Conservation (phyloP, 495 filamentous ascomycete species). For the Collariella sp. region DNA sequence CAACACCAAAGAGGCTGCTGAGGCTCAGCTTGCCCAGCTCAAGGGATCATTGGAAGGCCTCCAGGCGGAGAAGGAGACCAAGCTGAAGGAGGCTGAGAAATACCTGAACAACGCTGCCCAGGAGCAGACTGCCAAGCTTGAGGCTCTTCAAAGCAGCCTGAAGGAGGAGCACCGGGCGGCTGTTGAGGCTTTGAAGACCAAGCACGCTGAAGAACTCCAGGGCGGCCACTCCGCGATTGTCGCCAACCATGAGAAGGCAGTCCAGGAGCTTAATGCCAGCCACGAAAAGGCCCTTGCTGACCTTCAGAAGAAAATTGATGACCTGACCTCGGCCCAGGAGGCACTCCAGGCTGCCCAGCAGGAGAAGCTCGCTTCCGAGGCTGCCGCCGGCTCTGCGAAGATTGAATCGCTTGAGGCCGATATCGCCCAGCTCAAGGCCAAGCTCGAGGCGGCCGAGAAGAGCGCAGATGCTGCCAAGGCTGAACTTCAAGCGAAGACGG, state of each 20-base stretch:
- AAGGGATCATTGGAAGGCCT: constrained; percentile 36
- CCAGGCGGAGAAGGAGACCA: constrained; percentile 32
- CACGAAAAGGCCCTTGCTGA: constrained; percentile 33
- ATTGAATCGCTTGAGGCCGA: constrained; percentile 34
- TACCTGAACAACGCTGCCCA: constrained; percentile 26
- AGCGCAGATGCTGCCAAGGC: constrained; percentile 33
- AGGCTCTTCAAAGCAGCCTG: constrained; percentile 33
- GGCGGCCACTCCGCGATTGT: constrained; percentile 25
- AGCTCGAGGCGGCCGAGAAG: constrained; percentile 28
- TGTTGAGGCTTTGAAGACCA: constrained; percentile 33
- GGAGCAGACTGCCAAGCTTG: constrained; percentile 35
- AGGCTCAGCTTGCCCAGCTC: constrained; percentile 33
- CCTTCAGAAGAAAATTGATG: constrained; percentile 38
- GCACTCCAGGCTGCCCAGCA: constrained; percentile 25
- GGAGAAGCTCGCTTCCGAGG: constrained; percentile 22
- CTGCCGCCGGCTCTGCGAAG: constrained; percentile 27
- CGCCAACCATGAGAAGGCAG: constrained; percentile 29
- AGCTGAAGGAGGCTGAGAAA: constrained; percentile 28
- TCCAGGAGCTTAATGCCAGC: constrained; percentile 34
- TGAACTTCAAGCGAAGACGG: constrained; percentile 27
- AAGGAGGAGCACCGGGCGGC: constrained; percentile 35
- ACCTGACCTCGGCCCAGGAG: constrained; percentile 28
- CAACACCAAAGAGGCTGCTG: constrained; percentile 30
- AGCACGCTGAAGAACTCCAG: constrained; percentile 35
- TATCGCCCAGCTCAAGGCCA: constrained; percentile 33